Evolutionary conservation across 352 stramenopile species (phyloP), one percentile per base, ranked within the genome.

Genomic region (Pythium dissotocum): DNA sequence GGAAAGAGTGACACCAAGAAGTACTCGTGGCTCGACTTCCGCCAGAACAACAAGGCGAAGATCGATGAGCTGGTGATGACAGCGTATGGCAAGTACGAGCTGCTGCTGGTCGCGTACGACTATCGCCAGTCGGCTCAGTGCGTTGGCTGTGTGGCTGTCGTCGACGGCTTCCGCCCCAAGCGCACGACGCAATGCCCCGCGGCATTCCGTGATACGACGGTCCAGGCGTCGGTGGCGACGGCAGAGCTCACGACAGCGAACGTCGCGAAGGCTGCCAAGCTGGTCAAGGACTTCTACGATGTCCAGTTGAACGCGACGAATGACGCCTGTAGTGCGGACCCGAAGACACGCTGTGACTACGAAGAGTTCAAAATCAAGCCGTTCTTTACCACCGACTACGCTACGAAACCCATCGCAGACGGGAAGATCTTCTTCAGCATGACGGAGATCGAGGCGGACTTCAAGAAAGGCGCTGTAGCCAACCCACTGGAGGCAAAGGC

Each of bases 81-180:
- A 16, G 16, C 44, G 12, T 72, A 66, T 0, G 74, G 74, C 2
- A 30, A 62, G 26, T 81, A 81, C 58, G 44, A 65, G 8, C 21
- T 77, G 32, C 36, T 48, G 2, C 73, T 78, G 40, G 49, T 66
- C 12, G 75, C 69, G 12, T 69, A 36, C 13, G 72, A 78, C 55
- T 75, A 79, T 21, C 57, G 32, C 24, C 6, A 9, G 2, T 18
- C 68, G 24, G 57, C 51, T 5, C 33, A 49, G 18, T 81, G 71
- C 26, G 28, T 32, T 6, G 71, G 68, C 0, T 81, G 75, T 21
- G 42, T 81, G 9, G 64, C 70, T 0, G 42, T 78, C 42, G 26
- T 71, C 1, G 75, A 81, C 55, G 42, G 51, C 52, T 72, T 49
- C 36, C 75, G 60, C n/a, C 60, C 60, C 10, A 52, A 30, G 16